Conservation (phyloP, 225 moss, liverwort and hornwort genomes). For the Physcomitrellopsis africana region DNA sequence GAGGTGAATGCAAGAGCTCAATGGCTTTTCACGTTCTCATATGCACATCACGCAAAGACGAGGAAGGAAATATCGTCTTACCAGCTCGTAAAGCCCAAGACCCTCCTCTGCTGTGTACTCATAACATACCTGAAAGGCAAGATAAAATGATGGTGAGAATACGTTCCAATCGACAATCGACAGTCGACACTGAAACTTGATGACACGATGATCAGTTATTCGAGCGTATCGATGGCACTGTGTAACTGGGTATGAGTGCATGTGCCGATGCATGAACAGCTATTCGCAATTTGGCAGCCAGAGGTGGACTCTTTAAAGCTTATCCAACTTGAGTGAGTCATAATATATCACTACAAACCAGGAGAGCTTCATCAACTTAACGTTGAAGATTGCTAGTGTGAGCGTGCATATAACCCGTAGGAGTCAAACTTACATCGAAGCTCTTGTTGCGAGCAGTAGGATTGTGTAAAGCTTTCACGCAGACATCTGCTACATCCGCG, state of each 20-base stretch:
- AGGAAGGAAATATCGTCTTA: constrained; percentile 37
- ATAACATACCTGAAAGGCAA: constrained; percentile 71
- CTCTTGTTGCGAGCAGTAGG: constrained; percentile 92
- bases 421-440: constrained; percentile 73
- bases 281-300: too few relatives aligned
- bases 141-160: neutral
- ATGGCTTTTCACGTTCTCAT: constrained; percentile 6
- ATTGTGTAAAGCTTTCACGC: constrained; percentile 87
- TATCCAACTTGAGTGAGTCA: too few relatives aligned
- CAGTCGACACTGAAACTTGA: too few relatives aligned
- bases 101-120: constrained; percentile 79
- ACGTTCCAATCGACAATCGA: neutral
- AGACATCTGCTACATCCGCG: constrained; percentile 93
- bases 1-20: neutral
- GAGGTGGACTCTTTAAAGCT: too few relatives aligned
- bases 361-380: neutral
- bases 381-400: neutral
- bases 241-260: too few relatives aligned
- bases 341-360: neutral
- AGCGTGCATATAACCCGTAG: neutral
- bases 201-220: too few relatives aligned
- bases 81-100: constrained; percentile 85
- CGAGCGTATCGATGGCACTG: too few relatives aligned
- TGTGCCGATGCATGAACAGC: too few relatives aligned
- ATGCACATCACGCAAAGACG: neutral